phyloP scores from a whole-genome alignment of 139 green algal species.

The Prasinococcaceae sp. region DNA sequence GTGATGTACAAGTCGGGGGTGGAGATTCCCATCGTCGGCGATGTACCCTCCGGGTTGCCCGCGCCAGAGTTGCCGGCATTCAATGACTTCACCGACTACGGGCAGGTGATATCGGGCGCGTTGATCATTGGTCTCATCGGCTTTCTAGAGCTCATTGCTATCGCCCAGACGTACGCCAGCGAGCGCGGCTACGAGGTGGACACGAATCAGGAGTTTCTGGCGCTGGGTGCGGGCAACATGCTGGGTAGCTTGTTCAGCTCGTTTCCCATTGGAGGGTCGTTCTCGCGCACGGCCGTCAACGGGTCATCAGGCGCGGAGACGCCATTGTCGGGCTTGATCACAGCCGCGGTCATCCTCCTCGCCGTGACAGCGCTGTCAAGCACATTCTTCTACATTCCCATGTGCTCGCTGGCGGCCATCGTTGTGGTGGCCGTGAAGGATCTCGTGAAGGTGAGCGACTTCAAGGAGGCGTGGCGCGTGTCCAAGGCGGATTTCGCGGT shows the following conservation, averaged over 20 bases:
- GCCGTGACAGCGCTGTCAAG: slow-evolving; percentile 48
- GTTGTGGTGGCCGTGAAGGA: slow-evolving; percentile 1
- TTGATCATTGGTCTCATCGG: slow-evolving; percentile 41
- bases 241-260: slow-evolving; percentile 55
- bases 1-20: not conserved
- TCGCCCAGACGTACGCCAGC: slow-evolving; percentile 48
- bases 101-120: slow-evolving; percentile 22
- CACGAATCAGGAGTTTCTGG: slow-evolving; percentile 61
- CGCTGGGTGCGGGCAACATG: slow-evolving; percentile 64
- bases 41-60: slow-evolving; percentile 23
- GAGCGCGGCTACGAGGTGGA: slow-evolving; percentile 54
- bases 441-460: slow-evolving; percentile 23
- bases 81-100: slow-evolving; percentile 21
- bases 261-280: slow-evolving; percentile 68
- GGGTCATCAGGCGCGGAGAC: slow-evolving; percentile 17
- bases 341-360: slow-evolving; percentile 22
- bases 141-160: slow-evolving; percentile 56
- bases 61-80: slow-evolving; percentile 23
- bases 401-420: slow-evolving; percentile 4
- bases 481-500: too few relatives aligned
- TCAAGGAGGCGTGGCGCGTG: slow-evolving; percentile 22
- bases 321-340: slow-evolving; percentile 28
- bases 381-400: not conserved
- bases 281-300: slow-evolving; percentile 58
- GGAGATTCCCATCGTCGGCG: not conserved